Percentiles rank a stretch among this genome's conserved stretches.
These are phyloP conservation scores for Trichoderma cornu-damae DNA, from an alignment of 2,329 filamentous ascomycete species.

Conservation along the genomic window DNA sequence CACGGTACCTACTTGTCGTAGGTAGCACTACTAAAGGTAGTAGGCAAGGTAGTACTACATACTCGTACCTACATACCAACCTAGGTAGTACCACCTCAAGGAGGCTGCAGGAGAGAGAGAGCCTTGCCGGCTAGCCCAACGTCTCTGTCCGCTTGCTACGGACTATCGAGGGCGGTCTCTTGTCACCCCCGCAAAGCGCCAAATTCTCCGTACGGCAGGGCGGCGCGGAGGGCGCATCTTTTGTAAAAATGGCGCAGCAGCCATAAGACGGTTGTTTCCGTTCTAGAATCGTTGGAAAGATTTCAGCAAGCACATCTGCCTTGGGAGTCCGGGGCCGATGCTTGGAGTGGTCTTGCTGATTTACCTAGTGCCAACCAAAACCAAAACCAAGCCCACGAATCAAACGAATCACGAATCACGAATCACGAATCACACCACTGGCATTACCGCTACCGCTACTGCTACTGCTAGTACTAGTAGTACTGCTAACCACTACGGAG, in stretches of 20 bases:
- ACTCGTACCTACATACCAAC: too few relatives aligned
- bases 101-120: constrained; percentile 10
- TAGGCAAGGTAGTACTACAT: too few relatives aligned
- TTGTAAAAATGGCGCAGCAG: background rate
- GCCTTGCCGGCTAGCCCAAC: constrained; percentile 2
- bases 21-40: background rate
- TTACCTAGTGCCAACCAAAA: too few relatives aligned
- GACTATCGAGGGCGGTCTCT: background rate
- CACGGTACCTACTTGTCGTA: background rate
- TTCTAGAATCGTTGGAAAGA: constrained; percentile 4
- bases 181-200: constrained; percentile 11
- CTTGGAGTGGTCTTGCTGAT: background rate
- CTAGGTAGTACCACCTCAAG: too few relatives aligned
- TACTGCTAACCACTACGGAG: too few relatives aligned
- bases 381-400: background rate
- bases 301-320: background rate
- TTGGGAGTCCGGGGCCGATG: background rate
- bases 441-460: too few relatives aligned
- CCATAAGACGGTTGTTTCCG: background rate
- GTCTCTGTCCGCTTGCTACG: constrained; percentile 7
- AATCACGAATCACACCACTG: too few relatives aligned
- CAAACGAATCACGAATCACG: too few relatives aligned
- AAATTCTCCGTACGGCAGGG: constrained; percentile 10
- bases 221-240: constrained; percentile 9
- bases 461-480: too few relatives aligned